A percentile compares a stretch with the other conserved stretches of the same genome.
Conservation (phyloP, 139 green algal genomes). For the Zygnema cylindricum region DNA sequence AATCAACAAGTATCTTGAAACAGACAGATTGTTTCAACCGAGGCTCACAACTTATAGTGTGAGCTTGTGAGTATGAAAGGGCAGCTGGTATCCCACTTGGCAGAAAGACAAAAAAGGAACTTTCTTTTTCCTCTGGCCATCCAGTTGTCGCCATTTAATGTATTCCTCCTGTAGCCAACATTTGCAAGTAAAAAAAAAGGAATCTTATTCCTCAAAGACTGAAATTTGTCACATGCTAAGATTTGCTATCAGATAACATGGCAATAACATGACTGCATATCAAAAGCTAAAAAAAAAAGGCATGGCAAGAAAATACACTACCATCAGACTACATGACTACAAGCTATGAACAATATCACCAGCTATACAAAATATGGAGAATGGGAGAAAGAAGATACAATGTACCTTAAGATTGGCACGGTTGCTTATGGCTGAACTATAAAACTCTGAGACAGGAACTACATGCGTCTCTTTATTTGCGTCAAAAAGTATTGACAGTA, state of each 20-base stretch:
- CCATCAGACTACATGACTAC: background rate
- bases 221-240: too few species aligned
- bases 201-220: too few species aligned
- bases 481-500: background rate
- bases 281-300: too few species aligned
- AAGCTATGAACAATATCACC: background rate
- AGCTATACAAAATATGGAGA: conserved; percentile 1
- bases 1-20: too few species aligned
- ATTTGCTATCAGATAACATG: too few species aligned
- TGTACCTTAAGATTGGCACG: conserved; percentile 26
- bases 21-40: too few species aligned
- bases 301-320: background rate
- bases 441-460: conserved; percentile 19
- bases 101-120: conserved; percentile 48
- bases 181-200: too few species aligned
- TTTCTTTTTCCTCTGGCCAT: background rate
- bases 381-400: conserved; percentile 9
- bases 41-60: too few species aligned
- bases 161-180: conserved; percentile 56
- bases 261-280: too few species aligned
- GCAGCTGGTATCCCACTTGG: background rate
- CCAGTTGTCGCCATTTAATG: conserved; percentile 49
- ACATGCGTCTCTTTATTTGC: background rate
- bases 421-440: conserved; percentile 35
- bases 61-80: too few species aligned